Evolutionary conservation across 805 yeast genomes (phyloP).

Genomic region (Candida chauliodis): DNA sequence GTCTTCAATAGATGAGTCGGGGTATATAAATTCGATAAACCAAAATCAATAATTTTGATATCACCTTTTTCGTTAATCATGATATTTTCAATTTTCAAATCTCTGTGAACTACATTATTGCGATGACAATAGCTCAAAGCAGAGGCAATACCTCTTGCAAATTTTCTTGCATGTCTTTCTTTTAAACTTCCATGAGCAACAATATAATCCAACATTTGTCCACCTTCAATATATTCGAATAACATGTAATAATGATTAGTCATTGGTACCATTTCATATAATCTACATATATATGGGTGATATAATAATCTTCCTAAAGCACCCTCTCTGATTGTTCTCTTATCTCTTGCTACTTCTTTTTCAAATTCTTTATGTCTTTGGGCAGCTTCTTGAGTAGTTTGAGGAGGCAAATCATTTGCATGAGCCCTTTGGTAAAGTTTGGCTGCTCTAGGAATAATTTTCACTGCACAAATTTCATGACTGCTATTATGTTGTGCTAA

Average conservation of each 20-base stretch:
- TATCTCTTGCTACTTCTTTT: conserved; percentile 85
- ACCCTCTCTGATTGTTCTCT: conserved; percentile 91
- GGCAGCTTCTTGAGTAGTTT: conserved; percentile 51
- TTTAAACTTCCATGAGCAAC: conserved; percentile 93
- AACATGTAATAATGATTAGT: conserved; percentile 95
- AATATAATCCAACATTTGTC: conserved; percentile 95
- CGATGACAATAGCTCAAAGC: conserved; percentile 92
- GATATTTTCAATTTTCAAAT: conserved; percentile 91
- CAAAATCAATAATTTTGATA: conserved; percentile 93
- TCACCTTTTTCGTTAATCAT: conserved; percentile 93
- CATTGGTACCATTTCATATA: conserved; percentile 94
- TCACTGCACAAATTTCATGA: conserved; percentile 82
- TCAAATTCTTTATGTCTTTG: conserved; percentile 68
- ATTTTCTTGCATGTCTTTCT: conserved; percentile 90
- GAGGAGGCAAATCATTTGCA: conserved; percentile 63
- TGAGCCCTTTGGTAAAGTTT: conserved; percentile 71
- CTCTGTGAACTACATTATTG: conserved; percentile 95
- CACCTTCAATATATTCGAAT: conserved; percentile 95
- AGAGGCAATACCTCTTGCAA: conserved; percentile 90
- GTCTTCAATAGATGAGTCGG: conserved; percentile 74
- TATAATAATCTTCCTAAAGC: conserved; percentile 85
- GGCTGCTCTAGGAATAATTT: conserved; percentile 88
- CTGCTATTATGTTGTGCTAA: conserved; percentile 83
- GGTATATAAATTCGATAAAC: conserved; percentile 83
- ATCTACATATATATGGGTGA: conserved; percentile 88